Evolutionary conservation across 768 basidiomycete genomes (phyloP).

Genomic region (Sporobolomyces pararoseus): DNA sequence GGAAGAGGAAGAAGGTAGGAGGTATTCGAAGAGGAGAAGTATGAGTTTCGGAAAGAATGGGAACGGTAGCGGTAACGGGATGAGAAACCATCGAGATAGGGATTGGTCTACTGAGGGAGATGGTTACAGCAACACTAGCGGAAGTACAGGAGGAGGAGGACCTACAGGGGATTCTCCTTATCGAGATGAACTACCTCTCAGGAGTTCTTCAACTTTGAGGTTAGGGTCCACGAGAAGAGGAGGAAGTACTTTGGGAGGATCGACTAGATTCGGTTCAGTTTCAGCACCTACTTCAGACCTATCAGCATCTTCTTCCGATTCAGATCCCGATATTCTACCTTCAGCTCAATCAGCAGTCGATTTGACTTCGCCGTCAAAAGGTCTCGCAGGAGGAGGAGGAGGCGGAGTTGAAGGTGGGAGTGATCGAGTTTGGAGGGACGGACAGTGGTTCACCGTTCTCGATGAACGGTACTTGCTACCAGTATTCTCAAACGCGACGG

Average conservation of each 20-base stretch:
- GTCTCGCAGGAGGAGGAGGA: not conserved
- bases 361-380: not conserved
- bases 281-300: conserved; percentile 1
- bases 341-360: not conserved
- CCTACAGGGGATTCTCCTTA: conserved; percentile 22
- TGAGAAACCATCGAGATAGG: conserved; percentile 10
- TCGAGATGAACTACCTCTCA: not conserved
- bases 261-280: not conserved
- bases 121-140: not conserved
- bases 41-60: not conserved
- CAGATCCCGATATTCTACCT: conserved; percentile 45
- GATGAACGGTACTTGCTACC: conserved; percentile 89
- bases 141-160: too few relatives aligned
- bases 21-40: conserved; percentile 15
- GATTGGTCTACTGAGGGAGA: conserved; percentile 12
- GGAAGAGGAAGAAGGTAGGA: conserved; percentile 20
- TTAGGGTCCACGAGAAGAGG: conserved; percentile 6
- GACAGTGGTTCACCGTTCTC: conserved; percentile 91
- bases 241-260: not conserved
- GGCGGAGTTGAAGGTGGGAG: conserved; percentile 42
- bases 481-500: conserved; percentile 43
- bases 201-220: conserved; percentile 7
- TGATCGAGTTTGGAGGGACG: conserved; percentile 56
- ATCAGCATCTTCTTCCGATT: conserved; percentile 30
- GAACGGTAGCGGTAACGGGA: not conserved